A percentile compares a stretch with the other conserved stretches of the same genome.
phyloP scores from a whole-genome alignment of 495 filamentous ascomycete species.

The Talaromyces trachyspermus region DNA sequence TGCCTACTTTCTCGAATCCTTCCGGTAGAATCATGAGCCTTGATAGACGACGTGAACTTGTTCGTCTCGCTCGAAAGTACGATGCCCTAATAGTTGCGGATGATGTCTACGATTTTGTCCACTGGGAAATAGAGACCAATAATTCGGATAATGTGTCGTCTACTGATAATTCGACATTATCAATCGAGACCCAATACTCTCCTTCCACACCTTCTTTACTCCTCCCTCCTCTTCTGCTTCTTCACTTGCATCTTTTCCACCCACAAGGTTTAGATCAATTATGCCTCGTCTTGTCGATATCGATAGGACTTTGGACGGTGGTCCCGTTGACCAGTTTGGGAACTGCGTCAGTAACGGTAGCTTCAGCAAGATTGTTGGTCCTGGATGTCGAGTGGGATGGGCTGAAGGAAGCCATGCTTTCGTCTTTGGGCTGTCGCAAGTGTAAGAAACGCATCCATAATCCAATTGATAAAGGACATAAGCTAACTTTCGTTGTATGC shows the following conservation, averaged over 20 bases:
- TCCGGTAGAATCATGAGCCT: slow-evolving; percentile 54
- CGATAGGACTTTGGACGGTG: slow-evolving; percentile 42
- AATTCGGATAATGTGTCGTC: not conserved
- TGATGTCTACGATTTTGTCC: slow-evolving; percentile 68
- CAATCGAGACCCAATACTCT: not conserved
- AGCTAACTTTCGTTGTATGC: slow-evolving; percentile 3
- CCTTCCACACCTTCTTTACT: not conserved
- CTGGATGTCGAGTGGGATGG: slow-evolving; percentile 66
- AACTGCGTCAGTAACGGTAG: slow-evolving; percentile 64
- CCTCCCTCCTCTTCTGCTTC: not conserved
- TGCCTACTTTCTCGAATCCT: slow-evolving; percentile 59
- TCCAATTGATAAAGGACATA: not conserved
- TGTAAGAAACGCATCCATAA: slow-evolving; percentile 27
- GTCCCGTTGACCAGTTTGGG: slow-evolving; percentile 44
- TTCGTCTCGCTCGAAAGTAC: slow-evolving; percentile 48
- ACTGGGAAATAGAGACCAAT: slow-evolving; percentile 31
- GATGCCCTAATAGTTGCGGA: slow-evolving; percentile 59
- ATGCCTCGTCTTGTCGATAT: slow-evolving; percentile 60
- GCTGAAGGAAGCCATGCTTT: slow-evolving; percentile 54
- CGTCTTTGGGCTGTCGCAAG: slow-evolving; percentile 46
- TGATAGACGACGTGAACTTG: slow-evolving; percentile 37
- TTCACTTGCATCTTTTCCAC: not conserved
- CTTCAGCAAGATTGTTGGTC: slow-evolving; percentile 64
- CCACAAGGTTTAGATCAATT: not conserved
- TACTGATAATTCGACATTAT: not conserved